Percentiles rank a stretch among this genome's conserved stretches.
These are phyloP conservation scores for Chenopodium quinoa DNA, from an alignment of 148 eudicot genomes.

Conservation along the genomic window DNA sequence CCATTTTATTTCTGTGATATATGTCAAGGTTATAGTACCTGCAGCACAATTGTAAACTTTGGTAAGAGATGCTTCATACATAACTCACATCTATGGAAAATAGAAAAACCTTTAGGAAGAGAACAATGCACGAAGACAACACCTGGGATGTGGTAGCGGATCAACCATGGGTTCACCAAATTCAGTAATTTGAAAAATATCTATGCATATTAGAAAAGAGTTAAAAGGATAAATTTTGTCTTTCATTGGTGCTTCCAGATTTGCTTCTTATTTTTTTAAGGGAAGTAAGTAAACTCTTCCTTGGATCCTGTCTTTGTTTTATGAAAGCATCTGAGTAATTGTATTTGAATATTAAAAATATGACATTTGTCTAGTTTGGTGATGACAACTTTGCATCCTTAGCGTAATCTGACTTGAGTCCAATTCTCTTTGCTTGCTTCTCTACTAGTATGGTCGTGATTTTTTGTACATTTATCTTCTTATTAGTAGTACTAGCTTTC, in stretches of 20 bases:
- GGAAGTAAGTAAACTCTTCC: background rate
- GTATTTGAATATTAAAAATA: no score
- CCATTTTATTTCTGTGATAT: conserved; percentile 60
- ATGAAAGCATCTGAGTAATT: background rate
- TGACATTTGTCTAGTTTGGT: background rate
- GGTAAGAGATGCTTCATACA: conserved; percentile 2
- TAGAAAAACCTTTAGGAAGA: background rate
- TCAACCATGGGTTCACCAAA: background rate
- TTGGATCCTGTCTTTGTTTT: no score
- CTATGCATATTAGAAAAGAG: no score
- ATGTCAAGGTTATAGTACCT: conserved; percentile 90
- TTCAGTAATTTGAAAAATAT: no score
- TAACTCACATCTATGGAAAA: background rate
- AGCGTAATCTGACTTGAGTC: background rate
- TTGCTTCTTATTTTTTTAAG: background rate
- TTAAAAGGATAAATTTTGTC: no score
- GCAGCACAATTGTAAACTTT: conserved; percentile 31
- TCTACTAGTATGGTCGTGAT: background rate
- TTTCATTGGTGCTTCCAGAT: no score
- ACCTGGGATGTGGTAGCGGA: background rate
- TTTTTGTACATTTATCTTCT: background rate
- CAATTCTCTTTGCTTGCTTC: background rate
- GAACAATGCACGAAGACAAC: background rate
- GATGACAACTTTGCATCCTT: background rate
- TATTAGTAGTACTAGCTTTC: background rate